A percentile compares a stretch with the other conserved stretches of the same genome.
Evolutionary conservation across 192 early-diverging fungal genomes (phyloP).

Genomic region (Coemansia erecta): DNA sequence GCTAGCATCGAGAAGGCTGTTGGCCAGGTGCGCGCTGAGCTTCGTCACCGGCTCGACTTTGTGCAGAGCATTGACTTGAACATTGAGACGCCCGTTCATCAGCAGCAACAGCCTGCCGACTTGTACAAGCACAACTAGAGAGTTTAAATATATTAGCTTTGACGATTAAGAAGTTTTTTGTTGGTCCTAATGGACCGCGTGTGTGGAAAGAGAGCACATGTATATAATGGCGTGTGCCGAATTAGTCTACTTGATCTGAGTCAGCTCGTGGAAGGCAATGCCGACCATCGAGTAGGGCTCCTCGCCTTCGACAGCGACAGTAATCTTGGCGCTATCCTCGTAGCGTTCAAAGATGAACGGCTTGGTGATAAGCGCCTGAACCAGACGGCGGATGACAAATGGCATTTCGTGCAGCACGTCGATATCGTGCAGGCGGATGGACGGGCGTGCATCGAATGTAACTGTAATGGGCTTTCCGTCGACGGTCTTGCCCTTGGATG

Average conservation of each 20-base stretch:
- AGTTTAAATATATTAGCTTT: too few relatives aligned
- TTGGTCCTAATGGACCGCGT: too few relatives aligned
- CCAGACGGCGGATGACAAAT: slow-evolving; percentile 82
- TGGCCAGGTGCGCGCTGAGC: slow-evolving; percentile 10
- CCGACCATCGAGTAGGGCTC: slow-evolving; percentile 62
- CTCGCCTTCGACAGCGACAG: slow-evolving; percentile 63
- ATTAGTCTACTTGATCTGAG: slow-evolving; percentile 55
- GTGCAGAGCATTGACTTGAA: slow-evolving; percentile 41
- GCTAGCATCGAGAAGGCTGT: slow-evolving; percentile 13
- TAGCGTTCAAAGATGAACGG: slow-evolving; percentile 95
- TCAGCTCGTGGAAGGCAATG: slow-evolving; percentile 78
- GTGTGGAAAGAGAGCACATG: too few relatives aligned
- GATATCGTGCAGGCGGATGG: slow-evolving; percentile 74
- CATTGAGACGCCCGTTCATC: neutral
- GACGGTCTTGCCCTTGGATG: slow-evolving; percentile 77
- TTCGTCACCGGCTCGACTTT: slow-evolving; percentile 23
- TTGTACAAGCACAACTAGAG: too few relatives aligned
- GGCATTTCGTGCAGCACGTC: slow-evolving; percentile 91
- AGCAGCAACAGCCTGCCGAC: too few relatives aligned
- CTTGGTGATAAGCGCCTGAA: slow-evolving; percentile 89
- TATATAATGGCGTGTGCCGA: too few relatives aligned
- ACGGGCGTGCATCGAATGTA: slow-evolving; percentile 61
- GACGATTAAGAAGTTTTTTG: neutral
- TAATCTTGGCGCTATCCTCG: slow-evolving; percentile 66
- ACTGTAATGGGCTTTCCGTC: slow-evolving; percentile 65